Base-by-base conservation (phyloP, 192 early-diverging fungal species). In the Backusella australiensis region DNA sequence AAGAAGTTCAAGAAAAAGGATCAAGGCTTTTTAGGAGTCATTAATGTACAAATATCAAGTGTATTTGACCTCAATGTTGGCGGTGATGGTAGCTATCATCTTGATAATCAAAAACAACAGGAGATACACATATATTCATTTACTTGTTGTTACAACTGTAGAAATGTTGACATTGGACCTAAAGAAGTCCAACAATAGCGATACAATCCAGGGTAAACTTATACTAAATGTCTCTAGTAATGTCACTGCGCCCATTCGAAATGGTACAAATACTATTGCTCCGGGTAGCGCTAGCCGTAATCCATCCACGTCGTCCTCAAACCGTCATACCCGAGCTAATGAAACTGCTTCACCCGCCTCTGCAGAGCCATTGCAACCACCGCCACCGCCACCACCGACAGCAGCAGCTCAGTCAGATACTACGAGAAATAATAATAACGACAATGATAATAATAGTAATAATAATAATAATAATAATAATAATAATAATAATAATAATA, bases 1-100 rank as follows among this genome's bases (percentile, higher is more conserved):
- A 91, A 93, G 81, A 97, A 97, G 80, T 98, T 95, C 82, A 96
- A 97, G 81, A 96, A 90, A 85, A 93, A 90, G 77, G 88, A 90
- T 67, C 94, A 96, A 82, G 93, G 93, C 46, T 98, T 99, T 76
- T 85, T 98, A 39, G 96, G 96, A 34, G 94, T 96, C 52, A 86
- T 96, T 72, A 95, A 96, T 79, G 86, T 97, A 29, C 89, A 92
- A 63, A 87, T 98, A 78, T 87, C 91, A 63, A 89, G 91, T 83
- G 87, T 96, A 42, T 91, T 98, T 75, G 89, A 97, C 80, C 79
- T 96, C 11, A 85, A 86, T 71, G 56, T 82, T 38, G 93, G 92
- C 32, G 93, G 95, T 35, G 94, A 95, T 78, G 80, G 84, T 87
- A 81, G 6, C 6, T n/a, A 49, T 49, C 46, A 49, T 49, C 19